These are phyloP conservation scores for Gyromitra esculenta DNA, from an alignment of 2,329 filamentous ascomycete species.

Conservation along the genomic window DNA sequence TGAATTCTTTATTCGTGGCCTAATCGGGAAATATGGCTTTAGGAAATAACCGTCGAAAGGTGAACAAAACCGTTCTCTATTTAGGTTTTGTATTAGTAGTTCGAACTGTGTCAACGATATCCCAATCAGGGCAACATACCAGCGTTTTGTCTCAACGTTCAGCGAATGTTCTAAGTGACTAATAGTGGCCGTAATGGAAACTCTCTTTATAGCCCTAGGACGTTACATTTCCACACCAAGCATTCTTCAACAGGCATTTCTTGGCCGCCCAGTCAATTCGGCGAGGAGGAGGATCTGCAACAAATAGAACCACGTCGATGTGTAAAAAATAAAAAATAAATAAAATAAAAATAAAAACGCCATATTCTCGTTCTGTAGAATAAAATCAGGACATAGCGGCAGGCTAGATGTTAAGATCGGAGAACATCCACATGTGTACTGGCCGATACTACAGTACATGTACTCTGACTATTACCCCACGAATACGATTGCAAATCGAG, in stretches of 20 bases:
- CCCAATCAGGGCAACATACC: conserved; percentile 64
- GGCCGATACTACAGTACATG: conserved; percentile 42
- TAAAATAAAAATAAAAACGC: too few species aligned
- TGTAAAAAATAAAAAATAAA: conserved; percentile 22
- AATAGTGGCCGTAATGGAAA: conserved; percentile 69
- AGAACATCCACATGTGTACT: conserved; percentile 25
- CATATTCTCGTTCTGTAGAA: conserved; percentile 33
- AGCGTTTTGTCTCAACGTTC: conserved; percentile 57
- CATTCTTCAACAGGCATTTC: conserved; percentile 69
- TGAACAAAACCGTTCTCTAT: conserved; percentile 54
- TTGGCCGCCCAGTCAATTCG: conserved; percentile 73
- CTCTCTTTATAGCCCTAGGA: conserved; percentile 72
- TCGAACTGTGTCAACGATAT: conserved; percentile 45
- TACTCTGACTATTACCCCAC: conserved; percentile 17
- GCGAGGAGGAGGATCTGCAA: conserved; percentile 67
- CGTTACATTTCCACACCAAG: conserved; percentile 70
- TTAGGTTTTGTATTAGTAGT: background rate
- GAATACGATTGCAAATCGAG: conserved; percentile 43
- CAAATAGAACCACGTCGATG: conserved; percentile 62
- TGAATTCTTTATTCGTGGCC: conserved; percentile 71
- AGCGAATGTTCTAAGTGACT: conserved; percentile 69
- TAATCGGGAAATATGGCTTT: conserved; percentile 69
- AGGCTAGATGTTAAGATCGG: conserved; percentile 36
- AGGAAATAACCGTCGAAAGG: conserved; percentile 16
- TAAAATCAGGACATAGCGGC: conserved; percentile 46